Base-by-base conservation (phyloP, 1,139 yeast genomes). In the Saccharomycopsis hybrid region DNA sequence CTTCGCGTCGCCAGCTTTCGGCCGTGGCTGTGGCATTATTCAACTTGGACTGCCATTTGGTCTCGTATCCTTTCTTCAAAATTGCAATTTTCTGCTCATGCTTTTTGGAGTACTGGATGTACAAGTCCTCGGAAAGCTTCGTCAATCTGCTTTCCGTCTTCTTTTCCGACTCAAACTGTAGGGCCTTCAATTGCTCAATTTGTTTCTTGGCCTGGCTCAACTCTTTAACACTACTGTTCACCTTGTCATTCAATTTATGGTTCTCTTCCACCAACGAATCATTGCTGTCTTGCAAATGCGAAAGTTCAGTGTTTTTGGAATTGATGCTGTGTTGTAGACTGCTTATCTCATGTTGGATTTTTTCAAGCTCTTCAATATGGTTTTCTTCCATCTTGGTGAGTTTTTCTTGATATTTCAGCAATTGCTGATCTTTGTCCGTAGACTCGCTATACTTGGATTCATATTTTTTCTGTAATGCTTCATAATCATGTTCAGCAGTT, bases 81-180 rank as follows among this genome's bases (percentile, higher is more conserved):
- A 76, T 72, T 29, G 70, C 70, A 4, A 81, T 82, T 58, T 83
- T 83, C 53, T 75, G 74, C 57, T 78, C 84, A 60, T 85, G 92
- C 60, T 84, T 84, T 47, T 80, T 76, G 2, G 85, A 74, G 61
- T 84, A 84, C 59, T 82, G 87, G 28, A 74, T 69, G 59, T 83
- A 84, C 11, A 84, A 67, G 57, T 80, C 85, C 54, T 80, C 82
- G 0, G 88, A 82, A 41, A 83, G 66, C 56, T 74, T 73, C 54
- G 78, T 78, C 33, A 82, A 65, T 55, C 77, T 72, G 46, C 71
- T 67, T 53, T 73, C 78, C 2, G 77, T 67, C n/a, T 73, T 75
- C 43, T 65, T 65, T 43, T 74, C 77, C 33, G 70, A 63, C 8
- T 55, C 57, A 25, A 49, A 32, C 40, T 51, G 50, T 25, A 46